A percentile compares a stretch with the other conserved stretches of the same genome.
Conservation (phyloP, 2,329 filamentous ascomycete genomes). For the Monosporascus ibericus region DNA sequence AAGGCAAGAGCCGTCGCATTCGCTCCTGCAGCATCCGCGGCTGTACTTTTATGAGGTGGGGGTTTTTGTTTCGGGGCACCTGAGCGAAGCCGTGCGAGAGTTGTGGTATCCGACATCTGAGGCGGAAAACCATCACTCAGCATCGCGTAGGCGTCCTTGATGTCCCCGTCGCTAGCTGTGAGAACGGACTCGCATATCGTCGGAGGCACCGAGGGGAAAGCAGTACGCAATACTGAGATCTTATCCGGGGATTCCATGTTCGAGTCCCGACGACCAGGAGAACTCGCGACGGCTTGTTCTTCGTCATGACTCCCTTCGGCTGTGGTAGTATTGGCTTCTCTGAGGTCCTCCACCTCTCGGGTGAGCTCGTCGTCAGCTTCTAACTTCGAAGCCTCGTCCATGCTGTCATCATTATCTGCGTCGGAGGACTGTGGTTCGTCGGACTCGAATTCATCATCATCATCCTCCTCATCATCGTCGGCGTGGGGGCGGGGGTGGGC, state of each 20-base stretch:
- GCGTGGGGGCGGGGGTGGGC: slow-evolving; percentile 13
- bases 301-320: slow-evolving; percentile 16
- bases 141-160: slow-evolving; percentile 31
- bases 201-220: slow-evolving; percentile 36
- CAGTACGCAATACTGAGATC: slow-evolving; percentile 30
- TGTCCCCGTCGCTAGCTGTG: slow-evolving; percentile 25
- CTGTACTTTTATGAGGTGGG: background rate
- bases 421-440: background rate
- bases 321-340: slow-evolving; percentile 30
- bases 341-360: slow-evolving; percentile 38
- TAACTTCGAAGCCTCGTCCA: slow-evolving; percentile 1
- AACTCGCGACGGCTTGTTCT: slow-evolving; percentile 3
- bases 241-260: slow-evolving; percentile 25
- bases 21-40: background rate
- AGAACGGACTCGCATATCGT: slow-evolving; percentile 31
- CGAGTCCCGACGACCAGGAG: slow-evolving; percentile 1
- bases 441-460: slow-evolving; percentile 8
- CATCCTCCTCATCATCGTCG: slow-evolving; percentile 25
- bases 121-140: slow-evolving; percentile 27
- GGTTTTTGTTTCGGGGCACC: background rate
- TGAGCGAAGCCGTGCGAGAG: slow-evolving; percentile 3
- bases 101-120: slow-evolving; percentile 17
- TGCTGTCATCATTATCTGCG: background rate
- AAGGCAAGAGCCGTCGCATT: background rate
- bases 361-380: slow-evolving; percentile 29